A percentile compares a stretch with the other conserved stretches of the same genome.
phyloP scores from a whole-genome alignment of 2,329 filamentous ascomycete genomes.

The Cytospora mali region DNA sequence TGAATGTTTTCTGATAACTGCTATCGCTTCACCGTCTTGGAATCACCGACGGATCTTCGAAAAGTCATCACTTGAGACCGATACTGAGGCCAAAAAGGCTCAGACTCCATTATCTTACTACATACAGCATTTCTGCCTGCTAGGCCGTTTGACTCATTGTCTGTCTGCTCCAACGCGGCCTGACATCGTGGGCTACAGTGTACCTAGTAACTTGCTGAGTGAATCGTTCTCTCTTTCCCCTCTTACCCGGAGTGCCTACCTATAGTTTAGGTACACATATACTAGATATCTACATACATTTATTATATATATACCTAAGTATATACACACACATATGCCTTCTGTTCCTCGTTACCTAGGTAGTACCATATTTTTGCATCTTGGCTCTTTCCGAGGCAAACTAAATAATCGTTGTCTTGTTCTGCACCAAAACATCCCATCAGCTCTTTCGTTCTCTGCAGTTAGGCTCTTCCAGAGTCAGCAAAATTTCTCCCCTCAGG shows the following conservation, averaged over 20 bases:
- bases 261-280: background rate
- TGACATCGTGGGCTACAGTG: background rate
- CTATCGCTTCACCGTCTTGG: background rate
- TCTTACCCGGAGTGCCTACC: too few relatives aligned
- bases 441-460: background rate
- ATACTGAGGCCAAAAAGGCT: background rate
- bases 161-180: background rate
- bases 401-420: background rate
- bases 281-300: background rate
- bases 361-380: background rate
- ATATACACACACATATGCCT: background rate
- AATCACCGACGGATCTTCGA: background rate
- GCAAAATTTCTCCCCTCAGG: background rate
- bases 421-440: background rate
- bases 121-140: background rate
- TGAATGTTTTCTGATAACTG: background rate
- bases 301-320: background rate
- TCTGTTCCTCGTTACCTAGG: background rate
- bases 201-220: background rate
- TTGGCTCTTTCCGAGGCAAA: background rate
- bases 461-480: background rate
- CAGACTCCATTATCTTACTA: background rate
- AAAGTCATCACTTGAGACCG: too few relatives aligned
- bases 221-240: too few relatives aligned
- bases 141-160: conserved; percentile 24